Base-by-base conservation (phyloP, 1,284 basidiomycete species). In the Porodaedalea pini region DNA sequence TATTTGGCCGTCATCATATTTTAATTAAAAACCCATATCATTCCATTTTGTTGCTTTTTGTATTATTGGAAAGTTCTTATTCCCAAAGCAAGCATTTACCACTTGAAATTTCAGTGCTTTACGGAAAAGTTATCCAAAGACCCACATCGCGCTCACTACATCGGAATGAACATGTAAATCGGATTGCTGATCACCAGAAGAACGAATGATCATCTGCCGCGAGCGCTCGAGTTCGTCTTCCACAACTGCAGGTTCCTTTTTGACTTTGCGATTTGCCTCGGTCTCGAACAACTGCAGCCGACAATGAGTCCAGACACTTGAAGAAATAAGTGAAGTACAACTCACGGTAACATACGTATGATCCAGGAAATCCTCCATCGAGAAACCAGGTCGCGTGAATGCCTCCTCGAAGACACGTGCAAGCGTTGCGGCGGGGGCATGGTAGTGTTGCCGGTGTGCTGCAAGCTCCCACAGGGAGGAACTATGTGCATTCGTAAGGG, bases 281-380 rank as follows among this genome's bases (percentile, higher is more conserved):
- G 90, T 90, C 51, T 95, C 92, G 64, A 97, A 91, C 32, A 98
- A 78, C 90, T 95, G 67, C 54, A 13, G 31, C 39, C 50, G 49
- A 23, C 27, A 31, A 31, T 17, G 27, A 51, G 15, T 54, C 41
- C 32, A 23, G 39, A 23, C 4, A n/a, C 2, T 21, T n/a, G 44
- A 34, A n/a, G n/a, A 19, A 34, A 48, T n/a, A 39, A 8, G 51
- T 36, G 34, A 27, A 21, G n/a, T 36, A 31, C 8, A 11, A 78
- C 90, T 65, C 64, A 96, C 92, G 51, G 93, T 98, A 13, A 78
- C 81, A 68, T 98, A 99, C 0, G 92, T 93, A 70, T 98, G 94
- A 73, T 99, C 97, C 67, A 98, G 72, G 70, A 99, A 99, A 70
- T 99, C 97, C 65, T 99, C 97, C 79, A 98, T 83, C 27, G 83